phyloP scores from a whole-genome alignment of 192 early-diverging fungal species.

The Gryganskiella cystojenkinii region DNA sequence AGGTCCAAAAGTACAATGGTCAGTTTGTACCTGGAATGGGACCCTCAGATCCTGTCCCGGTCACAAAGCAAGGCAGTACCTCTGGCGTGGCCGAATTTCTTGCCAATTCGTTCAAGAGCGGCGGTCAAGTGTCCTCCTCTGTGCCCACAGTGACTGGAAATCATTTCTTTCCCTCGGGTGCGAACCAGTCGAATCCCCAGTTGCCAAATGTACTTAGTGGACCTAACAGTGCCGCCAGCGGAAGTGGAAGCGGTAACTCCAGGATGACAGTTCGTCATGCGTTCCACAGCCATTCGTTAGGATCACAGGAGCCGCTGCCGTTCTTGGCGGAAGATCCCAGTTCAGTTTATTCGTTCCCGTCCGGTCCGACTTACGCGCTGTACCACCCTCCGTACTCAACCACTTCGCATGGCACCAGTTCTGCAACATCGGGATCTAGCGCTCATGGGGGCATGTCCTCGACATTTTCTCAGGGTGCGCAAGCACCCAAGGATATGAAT shows the following conservation, averaged over 20 bases:
- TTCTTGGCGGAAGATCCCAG: slow-evolving; percentile 20
- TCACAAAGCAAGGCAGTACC: slow-evolving; percentile 15
- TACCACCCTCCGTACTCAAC: slow-evolving; percentile 44
- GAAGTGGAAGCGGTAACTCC: neutral
- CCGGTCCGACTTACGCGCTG: slow-evolving; percentile 34
- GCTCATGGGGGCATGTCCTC: slow-evolving; percentile 24
- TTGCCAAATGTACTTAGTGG: slow-evolving; percentile 8
- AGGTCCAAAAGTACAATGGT: slow-evolving; percentile 40
- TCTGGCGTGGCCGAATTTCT: slow-evolving; percentile 43
- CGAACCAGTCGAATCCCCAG: neutral
- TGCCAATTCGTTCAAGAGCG: slow-evolving; percentile 43
- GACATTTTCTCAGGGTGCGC: slow-evolving; percentile 13
- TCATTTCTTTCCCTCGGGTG: slow-evolving; percentile 23
- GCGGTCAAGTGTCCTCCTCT: slow-evolving; percentile 14
- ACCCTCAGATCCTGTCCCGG: slow-evolving; percentile 7
- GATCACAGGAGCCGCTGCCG: slow-evolving; percentile 6
- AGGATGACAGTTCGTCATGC: slow-evolving; percentile 15
- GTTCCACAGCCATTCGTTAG: neutral
- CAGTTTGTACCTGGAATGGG: slow-evolving; percentile 45
- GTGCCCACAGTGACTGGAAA: slow-evolving; percentile 17
- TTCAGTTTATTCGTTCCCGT: slow-evolving; percentile 30
- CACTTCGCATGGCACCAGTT: slow-evolving; percentile 19
- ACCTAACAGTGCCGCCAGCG: neutral
- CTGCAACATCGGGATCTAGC: slow-evolving; percentile 15
- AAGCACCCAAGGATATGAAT: slow-evolving; percentile 33